phyloP scores from a whole-genome alignment of 257 asterid species.

The Lithospermum erythrorhizon region DNA sequence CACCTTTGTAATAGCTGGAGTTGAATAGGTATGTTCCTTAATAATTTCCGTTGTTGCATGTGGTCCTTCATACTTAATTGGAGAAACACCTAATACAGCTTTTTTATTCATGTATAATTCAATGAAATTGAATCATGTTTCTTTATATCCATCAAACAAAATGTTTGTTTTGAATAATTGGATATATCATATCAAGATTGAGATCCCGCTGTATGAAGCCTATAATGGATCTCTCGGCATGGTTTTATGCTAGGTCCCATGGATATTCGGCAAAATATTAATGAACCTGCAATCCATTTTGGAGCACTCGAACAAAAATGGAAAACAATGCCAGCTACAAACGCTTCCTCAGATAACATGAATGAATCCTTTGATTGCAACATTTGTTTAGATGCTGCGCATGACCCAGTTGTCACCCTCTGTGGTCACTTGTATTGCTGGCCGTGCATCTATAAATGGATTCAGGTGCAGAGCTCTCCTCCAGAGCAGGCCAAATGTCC shows the following conservation, averaged over 20 bases:
- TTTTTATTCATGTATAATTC: no score
- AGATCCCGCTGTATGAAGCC: no score
- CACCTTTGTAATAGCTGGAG: no score
- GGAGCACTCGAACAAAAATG: constrained; percentile 34
- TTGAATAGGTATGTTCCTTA: no score
- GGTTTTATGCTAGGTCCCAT: constrained; percentile 58
- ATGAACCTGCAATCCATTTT: constrained; percentile 24
- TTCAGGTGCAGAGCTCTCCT: constrained; percentile 44
- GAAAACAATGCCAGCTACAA: constrained; percentile 22
- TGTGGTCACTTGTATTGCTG: constrained; percentile 65
- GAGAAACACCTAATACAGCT: no score
- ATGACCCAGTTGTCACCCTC: constrained; percentile 50
- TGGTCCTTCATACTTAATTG: no score
- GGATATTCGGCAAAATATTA: constrained; percentile 40
- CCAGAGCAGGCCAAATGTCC: constrained; percentile 62
- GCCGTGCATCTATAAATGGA: constrained; percentile 77
- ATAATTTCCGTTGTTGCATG: no score
- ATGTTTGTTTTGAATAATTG: no score
- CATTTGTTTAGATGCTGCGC: constrained; percentile 21
- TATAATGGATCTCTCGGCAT: no score
- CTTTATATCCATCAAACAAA: no score
- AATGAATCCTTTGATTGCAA: constrained; percentile 72
- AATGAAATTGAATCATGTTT: no score
- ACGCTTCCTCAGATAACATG: constrained; percentile 29
- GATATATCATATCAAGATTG: no score